Percentiles rank a stretch among this genome's conserved stretches.
phyloP scores from a whole-genome alignment of 495 filamentous ascomycete species.

The Sabuloglossum arenarium region DNA sequence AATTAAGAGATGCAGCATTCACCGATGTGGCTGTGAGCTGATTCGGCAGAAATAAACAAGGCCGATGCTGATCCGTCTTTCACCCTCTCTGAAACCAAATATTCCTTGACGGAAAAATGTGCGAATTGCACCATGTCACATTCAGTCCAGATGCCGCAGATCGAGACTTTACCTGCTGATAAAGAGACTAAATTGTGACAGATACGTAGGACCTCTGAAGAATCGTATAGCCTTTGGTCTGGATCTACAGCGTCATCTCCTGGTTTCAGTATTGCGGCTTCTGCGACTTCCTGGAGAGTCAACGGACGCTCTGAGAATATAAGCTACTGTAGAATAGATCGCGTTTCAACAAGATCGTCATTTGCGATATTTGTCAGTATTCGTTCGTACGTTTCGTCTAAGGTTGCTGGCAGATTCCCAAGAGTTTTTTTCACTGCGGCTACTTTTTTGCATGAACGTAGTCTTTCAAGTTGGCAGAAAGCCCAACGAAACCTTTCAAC shows the following conservation, averaged over 20 bases:
- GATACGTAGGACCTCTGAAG: background rate
- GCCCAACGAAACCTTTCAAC: no score
- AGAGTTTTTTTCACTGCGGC: background rate
- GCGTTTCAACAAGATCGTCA: background rate
- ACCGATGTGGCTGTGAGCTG: slow-evolving; percentile 1
- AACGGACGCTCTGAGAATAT: background rate
- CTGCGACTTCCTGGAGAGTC: background rate
- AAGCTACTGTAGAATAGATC: background rate
- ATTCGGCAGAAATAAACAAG: no score
- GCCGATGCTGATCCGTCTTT: background rate
- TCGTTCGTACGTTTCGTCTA: background rate
- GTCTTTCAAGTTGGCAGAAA: background rate
- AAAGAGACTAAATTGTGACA: background rate
- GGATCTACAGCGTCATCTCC: background rate
- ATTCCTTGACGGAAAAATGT: slow-evolving; percentile 14
- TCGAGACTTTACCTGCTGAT: no score
- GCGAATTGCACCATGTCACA: no score
- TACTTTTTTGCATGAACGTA: background rate
- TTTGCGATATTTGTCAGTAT: background rate
- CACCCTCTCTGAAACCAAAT: slow-evolving; percentile 9
- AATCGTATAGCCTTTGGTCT: background rate
- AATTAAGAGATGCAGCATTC: slow-evolving; percentile 8
- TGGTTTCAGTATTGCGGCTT: background rate
- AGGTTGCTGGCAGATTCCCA: background rate
- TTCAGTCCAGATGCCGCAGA: no score